phyloP scores from a whole-genome alignment of 2,329 filamentous ascomycete genomes.

The Calonectria pseudoreteaudii region DNA sequence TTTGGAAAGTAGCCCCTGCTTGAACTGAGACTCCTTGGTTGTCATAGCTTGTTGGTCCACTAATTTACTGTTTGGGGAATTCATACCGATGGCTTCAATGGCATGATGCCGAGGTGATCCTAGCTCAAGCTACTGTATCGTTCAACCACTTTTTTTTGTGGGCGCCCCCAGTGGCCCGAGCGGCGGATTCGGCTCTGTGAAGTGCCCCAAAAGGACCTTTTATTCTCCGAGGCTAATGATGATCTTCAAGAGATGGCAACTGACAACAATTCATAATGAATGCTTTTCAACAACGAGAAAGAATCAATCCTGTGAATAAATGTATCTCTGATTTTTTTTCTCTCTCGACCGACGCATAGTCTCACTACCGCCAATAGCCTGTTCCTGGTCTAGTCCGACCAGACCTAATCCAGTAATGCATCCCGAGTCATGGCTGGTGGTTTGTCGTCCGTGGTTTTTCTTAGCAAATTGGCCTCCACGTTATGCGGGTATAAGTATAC shows the following conservation, averaged over 20 bases:
- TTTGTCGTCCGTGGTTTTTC: neutral
- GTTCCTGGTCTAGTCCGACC: neutral
- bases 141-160: neutral
- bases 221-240: neutral
- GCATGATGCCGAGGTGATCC: neutral
- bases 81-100: neutral
- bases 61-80: neutral
- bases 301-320: too few relatives aligned
- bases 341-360: neutral
- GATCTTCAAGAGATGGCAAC: neutral
- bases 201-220: neutral
- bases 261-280: neutral
- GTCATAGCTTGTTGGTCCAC: neutral
- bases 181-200: neutral
- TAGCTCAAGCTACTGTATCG: neutral
- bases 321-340: neutral
- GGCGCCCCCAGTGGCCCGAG: neutral
- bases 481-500: slow-evolving; percentile 5
- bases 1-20: neutral
- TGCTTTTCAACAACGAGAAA: neutral
- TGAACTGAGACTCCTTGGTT: neutral
- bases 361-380: neutral
- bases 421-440: neutral
- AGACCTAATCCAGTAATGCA: slow-evolving; percentile 3
- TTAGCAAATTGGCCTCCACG: slow-evolving; percentile 5